phyloP scores from a whole-genome alignment of 345 rosid species.

The Abelmoschus esculentus region DNA sequence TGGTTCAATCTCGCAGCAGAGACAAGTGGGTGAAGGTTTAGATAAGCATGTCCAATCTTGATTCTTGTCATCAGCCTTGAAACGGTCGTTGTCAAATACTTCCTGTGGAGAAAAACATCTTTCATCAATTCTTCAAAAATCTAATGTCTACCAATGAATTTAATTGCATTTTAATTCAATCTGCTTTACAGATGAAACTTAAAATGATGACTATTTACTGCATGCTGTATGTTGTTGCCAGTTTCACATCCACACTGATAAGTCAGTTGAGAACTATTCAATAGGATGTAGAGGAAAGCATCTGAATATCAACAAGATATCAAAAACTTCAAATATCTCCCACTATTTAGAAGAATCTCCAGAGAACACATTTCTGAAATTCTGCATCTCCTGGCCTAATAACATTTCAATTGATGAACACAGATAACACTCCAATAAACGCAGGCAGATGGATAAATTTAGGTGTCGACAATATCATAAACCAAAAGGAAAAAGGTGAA shows the following conservation, averaged over 20 bases:
- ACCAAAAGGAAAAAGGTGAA: neutral
- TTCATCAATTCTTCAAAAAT: neutral
- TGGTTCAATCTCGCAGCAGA: conserved; percentile 81
- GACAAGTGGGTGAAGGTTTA: conserved; percentile 78
- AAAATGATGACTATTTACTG: too few species aligned
- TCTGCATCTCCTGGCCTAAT: too few species aligned
- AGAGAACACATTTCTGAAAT: too few species aligned
- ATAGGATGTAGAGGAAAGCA: neutral
- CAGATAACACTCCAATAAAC: neutral
- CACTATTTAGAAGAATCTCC: too few species aligned
- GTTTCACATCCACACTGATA: neutral
- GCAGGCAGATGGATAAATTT: neutral
- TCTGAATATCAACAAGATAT: neutral
- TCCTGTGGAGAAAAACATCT: conserved; percentile 38
- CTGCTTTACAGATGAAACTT: neutral
- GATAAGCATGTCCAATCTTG: conserved; percentile 78
- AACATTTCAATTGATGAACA: neutral
- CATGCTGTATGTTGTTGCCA: neutral
- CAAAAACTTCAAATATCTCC: neutral
- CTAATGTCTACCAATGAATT: neutral
- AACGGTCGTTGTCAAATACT: conserved; percentile 92
- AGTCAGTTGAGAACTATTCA: neutral
- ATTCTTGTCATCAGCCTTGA: conserved; percentile 79
- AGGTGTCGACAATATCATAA: neutral
- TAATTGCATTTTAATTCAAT: neutral